Evolutionary conservation across 1,139 yeast genomes (phyloP), one percentile per base, ranked within the genome.

Genomic region (Candida mesenterica): DNA sequence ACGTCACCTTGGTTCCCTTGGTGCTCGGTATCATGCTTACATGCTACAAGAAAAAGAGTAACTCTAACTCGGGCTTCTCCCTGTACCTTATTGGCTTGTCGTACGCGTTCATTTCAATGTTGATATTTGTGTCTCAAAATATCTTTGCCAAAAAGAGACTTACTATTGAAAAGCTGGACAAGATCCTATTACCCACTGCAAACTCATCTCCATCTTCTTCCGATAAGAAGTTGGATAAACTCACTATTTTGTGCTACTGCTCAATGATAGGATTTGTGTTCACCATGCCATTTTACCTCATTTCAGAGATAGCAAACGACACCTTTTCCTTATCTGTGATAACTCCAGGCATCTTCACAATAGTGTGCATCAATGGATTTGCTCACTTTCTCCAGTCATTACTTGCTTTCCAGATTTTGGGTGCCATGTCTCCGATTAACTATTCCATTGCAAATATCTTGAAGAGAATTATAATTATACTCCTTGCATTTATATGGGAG

Each of bases 401-500:
- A 53, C 65, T 89, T 38, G 96, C 97, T 23, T 90, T 90, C 61
- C 96, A 88, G 60, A 77, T 90, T 32, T 75, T 90, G 48, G 96
- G 97, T 7, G 65, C 79, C 57, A 77, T 90, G 23, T 77, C 90
- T 10, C 94, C 97, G 1, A 92, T 90, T 32, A 86, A 90, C 45
- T 90, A 90, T 62, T 84, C 95, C 27, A 87, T 90, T 50, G 97
- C 97, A 28, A 86, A 86, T 53, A 79, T 90, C 40, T 64, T 89
- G 59, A 90, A 90, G 57, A 77, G 97, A 47, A 87, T 90, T 36
- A 83, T 87, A 24, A 90, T 90, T 34, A 89, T 90, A 39, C 62
- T 82, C 17, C 82, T 83, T 41, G 87, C 96, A 5, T 81, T 90
- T 45, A 42, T 85, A 6, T 82, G 94, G 78, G 90, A 90, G 68